A percentile compares a stretch with the other conserved stretches of the same genome.
Conservation (phyloP, 495 filamentous ascomycete genomes). For the Penicillium tannophilum region DNA sequence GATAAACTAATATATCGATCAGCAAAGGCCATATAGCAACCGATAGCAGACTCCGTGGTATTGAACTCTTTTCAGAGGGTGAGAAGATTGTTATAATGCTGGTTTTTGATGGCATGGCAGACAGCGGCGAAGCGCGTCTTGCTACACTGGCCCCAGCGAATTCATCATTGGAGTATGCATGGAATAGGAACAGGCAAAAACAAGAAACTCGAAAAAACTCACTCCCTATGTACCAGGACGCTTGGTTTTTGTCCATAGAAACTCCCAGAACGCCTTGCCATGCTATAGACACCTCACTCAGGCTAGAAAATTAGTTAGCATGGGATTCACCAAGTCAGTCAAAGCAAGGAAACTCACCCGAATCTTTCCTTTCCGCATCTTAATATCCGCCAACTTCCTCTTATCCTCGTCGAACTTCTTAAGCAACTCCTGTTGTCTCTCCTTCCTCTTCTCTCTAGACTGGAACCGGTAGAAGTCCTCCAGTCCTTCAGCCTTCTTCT, state of each 20-base stretch:
- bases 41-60: conserved; percentile 6
- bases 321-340: conserved; percentile 2
- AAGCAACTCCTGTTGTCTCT: conserved; percentile 67
- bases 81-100: conserved; percentile 57
- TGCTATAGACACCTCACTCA: conserved; percentile 38
- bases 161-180: conserved; percentile 44
- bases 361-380: conserved; percentile 50
- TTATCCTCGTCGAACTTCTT: conserved; percentile 57
- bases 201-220: conserved; percentile 6
- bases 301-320: conserved; percentile 33
- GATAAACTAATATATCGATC: conserved; percentile 7
- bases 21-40: conserved; percentile 15
- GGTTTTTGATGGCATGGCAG: conserved; percentile 55
- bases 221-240: conserved; percentile 5
- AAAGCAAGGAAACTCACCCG: conserved; percentile 37
- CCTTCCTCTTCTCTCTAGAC: conserved; percentile 84
- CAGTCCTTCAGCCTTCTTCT: conserved; percentile 66
- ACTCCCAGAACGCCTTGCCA: conserved; percentile 32
- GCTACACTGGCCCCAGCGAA: conserved; percentile 61
- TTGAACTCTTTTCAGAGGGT: conserved; percentile 35
- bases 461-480: conserved; percentile 95
- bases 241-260: conserved; percentile 16
- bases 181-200: conserved; percentile 6
- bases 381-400: conserved; percentile 55
- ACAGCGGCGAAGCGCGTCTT: conserved; percentile 41